These are phyloP conservation scores for Neurospora cerealis DNA, from an alignment of 495 filamentous ascomycete species.

Conservation along the genomic window DNA sequence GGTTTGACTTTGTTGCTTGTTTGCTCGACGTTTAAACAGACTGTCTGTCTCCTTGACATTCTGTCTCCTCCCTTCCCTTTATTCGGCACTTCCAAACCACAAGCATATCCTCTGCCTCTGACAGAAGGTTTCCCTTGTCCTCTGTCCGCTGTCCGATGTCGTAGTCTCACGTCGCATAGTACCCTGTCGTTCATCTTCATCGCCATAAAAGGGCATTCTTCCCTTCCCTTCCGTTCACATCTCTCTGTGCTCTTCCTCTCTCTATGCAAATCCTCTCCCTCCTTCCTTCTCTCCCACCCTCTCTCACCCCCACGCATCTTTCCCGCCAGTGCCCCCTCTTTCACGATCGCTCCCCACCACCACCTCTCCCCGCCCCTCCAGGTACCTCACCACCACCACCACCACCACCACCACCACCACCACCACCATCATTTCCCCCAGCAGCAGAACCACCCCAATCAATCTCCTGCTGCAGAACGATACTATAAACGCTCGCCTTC, in stretches of 20 bases:
- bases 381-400: background rate
- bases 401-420: background rate
- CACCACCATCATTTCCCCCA: background rate
- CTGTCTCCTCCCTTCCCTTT: background rate
- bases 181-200: background rate
- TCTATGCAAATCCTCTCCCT: too few species aligned
- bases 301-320: background rate
- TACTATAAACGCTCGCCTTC: constrained; percentile 96
- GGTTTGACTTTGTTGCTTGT: background rate
- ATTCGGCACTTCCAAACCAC: background rate
- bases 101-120: background rate
- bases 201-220: background rate
- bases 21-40: background rate
- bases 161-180: background rate
- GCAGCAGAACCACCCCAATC: constrained; percentile 35
- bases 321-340: background rate
- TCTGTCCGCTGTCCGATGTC: background rate
- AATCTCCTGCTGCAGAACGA: constrained; percentile 95
- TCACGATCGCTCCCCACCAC: background rate
- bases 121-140: background rate
- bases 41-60: background rate
- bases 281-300: too few species aligned
- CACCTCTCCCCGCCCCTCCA: background rate
- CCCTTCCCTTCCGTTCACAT: background rate
- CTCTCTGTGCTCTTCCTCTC: too few species aligned